Percentiles rank a stretch among this genome's conserved stretches.
These are phyloP conservation scores for Gentiana macrophylla DNA, from an alignment of 257 asterid genomes.

Conservation along the genomic window DNA sequence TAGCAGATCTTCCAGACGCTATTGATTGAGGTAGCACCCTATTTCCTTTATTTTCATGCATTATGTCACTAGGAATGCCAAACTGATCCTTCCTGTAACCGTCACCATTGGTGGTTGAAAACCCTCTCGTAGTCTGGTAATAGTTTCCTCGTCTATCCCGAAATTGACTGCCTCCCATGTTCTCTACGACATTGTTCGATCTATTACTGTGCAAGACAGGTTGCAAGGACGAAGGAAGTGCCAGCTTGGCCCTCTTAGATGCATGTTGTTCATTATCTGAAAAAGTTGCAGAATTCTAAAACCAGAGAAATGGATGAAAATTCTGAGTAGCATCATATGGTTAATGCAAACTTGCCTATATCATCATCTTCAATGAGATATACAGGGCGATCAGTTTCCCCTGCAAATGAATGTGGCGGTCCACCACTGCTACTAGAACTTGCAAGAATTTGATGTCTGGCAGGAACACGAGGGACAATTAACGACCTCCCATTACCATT, in stretches of 20 bases:
- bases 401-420: conserved; percentile 30
- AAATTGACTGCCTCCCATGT: conserved; percentile 37
- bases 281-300: conserved; percentile 6
- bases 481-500: conserved; percentile 30
- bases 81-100: conserved; percentile 21
- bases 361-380: conserved; percentile 22
- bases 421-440: conserved; percentile 24
- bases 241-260: conserved; percentile 35
- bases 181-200: conserved; percentile 29
- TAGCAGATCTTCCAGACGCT: conserved; percentile 32
- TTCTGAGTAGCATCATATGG: conserved; percentile 1
- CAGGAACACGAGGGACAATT: conserved; percentile 5
- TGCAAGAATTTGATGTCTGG: conserved; percentile 20
- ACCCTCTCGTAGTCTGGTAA: conserved; percentile 30
- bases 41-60: conserved; percentile 39
- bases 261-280: conserved; percentile 22
- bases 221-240: conserved; percentile 40
- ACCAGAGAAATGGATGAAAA: conserved; percentile 3
- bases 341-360: conserved; percentile 4
- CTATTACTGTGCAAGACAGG: conserved; percentile 26
- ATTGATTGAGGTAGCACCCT: conserved; percentile 54
- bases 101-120: conserved; percentile 27
- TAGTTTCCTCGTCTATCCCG: conserved; percentile 34
- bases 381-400: conserved; percentile 12
- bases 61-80: conserved; percentile 22